A percentile compares a stretch with the other conserved stretches of the same genome.
These are phyloP conservation scores for Paspalum vaginatum DNA, from an alignment of 176 grass and related monocot species.

Conservation along the genomic window DNA sequence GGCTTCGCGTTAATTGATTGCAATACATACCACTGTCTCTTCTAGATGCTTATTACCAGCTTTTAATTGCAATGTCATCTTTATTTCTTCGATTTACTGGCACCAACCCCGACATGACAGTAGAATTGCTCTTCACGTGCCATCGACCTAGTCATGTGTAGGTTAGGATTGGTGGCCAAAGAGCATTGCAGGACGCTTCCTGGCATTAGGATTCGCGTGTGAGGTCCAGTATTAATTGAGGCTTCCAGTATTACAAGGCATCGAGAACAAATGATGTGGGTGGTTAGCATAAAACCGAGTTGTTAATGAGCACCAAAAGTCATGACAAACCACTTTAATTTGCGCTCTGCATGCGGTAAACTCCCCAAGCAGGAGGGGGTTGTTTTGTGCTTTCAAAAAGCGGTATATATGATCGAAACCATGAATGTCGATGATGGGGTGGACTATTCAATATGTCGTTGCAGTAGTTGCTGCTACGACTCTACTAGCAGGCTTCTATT, in stretches of 20 bases:
- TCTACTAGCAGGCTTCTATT: not conserved
- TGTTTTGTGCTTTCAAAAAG: conserved; percentile 3
- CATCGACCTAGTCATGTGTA: not conserved
- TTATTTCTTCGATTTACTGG: not conserved
- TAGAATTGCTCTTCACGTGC: not conserved
- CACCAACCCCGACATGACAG: not conserved
- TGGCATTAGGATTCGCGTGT: not conserved
- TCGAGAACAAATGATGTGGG: not conserved
- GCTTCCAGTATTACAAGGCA: conserved; percentile 1
- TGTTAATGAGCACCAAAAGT: not conserved
- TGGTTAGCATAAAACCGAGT: not conserved
- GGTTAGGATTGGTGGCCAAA: not conserved
- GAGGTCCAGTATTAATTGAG: not conserved
- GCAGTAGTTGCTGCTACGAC: not conserved
- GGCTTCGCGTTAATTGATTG: not conserved
- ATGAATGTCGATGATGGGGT: conserved; percentile 4
- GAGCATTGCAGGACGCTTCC: not conserved
- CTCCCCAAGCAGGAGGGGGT: not conserved
- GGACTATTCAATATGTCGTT: not conserved
- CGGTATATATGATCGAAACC: not conserved
- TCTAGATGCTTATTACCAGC: conserved; percentile 23
- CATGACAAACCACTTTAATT: not conserved
- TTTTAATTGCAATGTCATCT: not conserved
- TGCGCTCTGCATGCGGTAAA: not conserved
- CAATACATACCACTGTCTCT: not conserved